Conservation (phyloP, 768 basidiomycete species). For the Cubamyces lactineus region DNA sequence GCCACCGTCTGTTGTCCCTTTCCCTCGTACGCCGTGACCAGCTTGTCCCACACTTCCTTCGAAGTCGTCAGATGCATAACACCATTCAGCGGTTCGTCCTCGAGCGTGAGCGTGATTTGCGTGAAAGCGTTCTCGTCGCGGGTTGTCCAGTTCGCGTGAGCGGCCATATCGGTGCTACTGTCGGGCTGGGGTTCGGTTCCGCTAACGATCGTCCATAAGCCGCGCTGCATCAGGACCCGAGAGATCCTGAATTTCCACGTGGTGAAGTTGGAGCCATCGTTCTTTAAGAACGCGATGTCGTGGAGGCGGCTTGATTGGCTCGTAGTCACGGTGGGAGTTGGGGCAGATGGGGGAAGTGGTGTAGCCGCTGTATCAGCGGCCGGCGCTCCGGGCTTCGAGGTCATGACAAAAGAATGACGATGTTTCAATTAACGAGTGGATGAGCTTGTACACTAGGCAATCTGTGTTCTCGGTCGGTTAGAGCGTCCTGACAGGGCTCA, state of each 20-base stretch:
- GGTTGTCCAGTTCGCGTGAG: neutral
- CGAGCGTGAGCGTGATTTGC: conserved; percentile 31
- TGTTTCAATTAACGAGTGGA: neutral
- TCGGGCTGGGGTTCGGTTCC: neutral
- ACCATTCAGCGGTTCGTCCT: conserved; percentile 29
- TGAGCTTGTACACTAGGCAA: neutral
- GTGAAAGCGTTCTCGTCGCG: conserved; percentile 26
- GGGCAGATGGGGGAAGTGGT: neutral
- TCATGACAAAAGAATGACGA: neutral
- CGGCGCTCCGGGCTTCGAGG: neutral
- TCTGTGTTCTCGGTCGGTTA: conserved; percentile 9
- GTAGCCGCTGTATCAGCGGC: neutral
- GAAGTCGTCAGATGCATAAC: conserved; percentile 24
- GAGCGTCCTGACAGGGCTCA: conserved; percentile 10
- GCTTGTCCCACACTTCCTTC: conserved; percentile 29
- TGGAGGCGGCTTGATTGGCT: neutral
- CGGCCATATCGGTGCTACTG: neutral
- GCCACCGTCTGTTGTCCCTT: conserved; percentile 31
- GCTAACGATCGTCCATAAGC: neutral
- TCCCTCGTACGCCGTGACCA: conserved; percentile 27
- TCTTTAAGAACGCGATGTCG: conserved; percentile 2
- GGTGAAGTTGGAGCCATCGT: conserved; percentile 4
- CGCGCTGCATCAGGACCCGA: neutral
- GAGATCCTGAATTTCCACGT: conserved; percentile 3
- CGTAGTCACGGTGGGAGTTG: neutral